Base-by-base conservation (phyloP, 2,329 filamentous ascomycete genomes). In the Pseudogymnoascus sp. region DNA sequence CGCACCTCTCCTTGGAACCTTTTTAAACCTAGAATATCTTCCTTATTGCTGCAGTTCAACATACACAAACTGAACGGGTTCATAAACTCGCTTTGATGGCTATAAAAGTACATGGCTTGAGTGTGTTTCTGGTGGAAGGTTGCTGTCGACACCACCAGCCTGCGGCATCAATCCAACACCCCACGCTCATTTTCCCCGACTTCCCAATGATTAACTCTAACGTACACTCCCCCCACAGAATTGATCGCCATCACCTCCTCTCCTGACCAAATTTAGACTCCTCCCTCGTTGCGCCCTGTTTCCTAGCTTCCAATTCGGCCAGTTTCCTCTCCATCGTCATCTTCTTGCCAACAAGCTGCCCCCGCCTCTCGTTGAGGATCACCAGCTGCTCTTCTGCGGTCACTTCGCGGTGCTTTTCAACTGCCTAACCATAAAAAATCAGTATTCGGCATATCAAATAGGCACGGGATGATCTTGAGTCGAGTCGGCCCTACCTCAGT, bases 301-400 rank as follows among this genome's bases (percentile, higher is more conserved):
- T 72, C 59, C 77, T 77, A 23, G 72, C 72, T 46, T 81, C 75
- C 59, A 83, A 60, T 64, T 80, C 77, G n/a, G 73, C 75, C 62
- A 87, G 80, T 70, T 87, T 87, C 66, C 73, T 78, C 70, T 87
- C 81, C 61, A 88, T 70, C 59, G 80, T 80, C 6, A 76, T 75
- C 71, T 77, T 82, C 70, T 82, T 83, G 6, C 72, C 70, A 1
- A 81, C 70, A 13, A 87, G 72, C 35, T 78, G 77, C n/a, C 77
- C 75, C 50, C 80, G 78, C 61, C 77, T 76, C 56, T 73, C 70
- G 67, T 84, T 79, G 19, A 88, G 77, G 59, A 79, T 76, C n/a
- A 77, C 75, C 23, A 87, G 82, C 68, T 78, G 79, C 62, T 87
- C 83, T 46, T 81, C 78, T 0, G 80, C 76, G 0, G 80, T 78